Evolutionary conservation across 2,329 filamentous ascomycete species (phyloP), one percentile per base, ranked within the genome.

Genomic region (Botrytis cinerea): DNA sequence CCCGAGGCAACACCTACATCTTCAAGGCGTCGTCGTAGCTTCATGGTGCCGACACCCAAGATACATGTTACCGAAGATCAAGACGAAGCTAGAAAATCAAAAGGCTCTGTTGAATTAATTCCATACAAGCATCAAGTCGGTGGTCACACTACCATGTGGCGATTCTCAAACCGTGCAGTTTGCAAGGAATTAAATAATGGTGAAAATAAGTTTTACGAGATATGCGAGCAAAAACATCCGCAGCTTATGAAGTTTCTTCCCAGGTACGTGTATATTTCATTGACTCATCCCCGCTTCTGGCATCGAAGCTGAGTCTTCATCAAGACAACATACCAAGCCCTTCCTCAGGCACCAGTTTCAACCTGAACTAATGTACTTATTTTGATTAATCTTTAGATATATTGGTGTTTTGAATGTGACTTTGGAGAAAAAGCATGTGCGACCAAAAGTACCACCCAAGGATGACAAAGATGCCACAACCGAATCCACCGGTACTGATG

Each of bases 131-230:
- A 99, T 83, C 96, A 99, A 83, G 96, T 99, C 72, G 96, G 96
- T 74, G 96, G 96, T 0, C 96, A 99, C 82, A 98, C 94, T 10
- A 98, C 95, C 0, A 88, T 99, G 51, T 99, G 97, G 88, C 92
- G 95, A 60, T 98, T 99, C 81, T 98, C 96, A 28, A 91, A 94
- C 77, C 90, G 95, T 79, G 96, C 96, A 73, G 95, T 99, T 18
- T 99, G 96, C 86, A 99, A 99, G 83, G 94, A 98, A 83, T 88
- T 99, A 80, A 99, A 97, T 82, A 99, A 97, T 82, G 89, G 95
- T 80, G 96, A 99, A 81, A 99, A 99, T 83, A 94, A 97, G 83
- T 99, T 99, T 81, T 99, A 99, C 82, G 96, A 99, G 83, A 96
- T 92, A 72, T 93, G 98, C 79, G 96, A 99, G 84, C 90, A 90